A percentile compares a stretch with the other conserved stretches of the same genome.
phyloP scores from a whole-genome alignment of 148 eudicot species.

The Silene uniflora region DNA sequence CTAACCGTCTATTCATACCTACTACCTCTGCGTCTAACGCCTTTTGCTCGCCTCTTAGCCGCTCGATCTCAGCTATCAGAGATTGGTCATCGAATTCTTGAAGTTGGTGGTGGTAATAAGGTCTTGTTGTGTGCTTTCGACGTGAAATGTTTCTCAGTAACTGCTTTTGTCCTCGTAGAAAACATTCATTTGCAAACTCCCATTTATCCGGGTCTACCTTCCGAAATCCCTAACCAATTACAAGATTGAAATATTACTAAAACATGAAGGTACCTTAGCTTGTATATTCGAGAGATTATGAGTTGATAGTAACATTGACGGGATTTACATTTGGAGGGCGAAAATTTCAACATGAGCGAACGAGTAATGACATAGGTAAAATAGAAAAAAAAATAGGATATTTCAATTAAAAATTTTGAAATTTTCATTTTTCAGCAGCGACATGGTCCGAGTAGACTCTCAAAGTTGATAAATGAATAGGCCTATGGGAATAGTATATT shows the following conservation, averaged over 20 bases:
- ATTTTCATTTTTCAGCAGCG: too few species aligned
- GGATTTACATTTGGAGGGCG: too few species aligned
- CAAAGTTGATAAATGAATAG: too few species aligned
- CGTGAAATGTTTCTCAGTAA: conserved; percentile 52
- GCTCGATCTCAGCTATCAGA: conserved; percentile 48
- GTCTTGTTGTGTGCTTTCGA: conserved; percentile 31
- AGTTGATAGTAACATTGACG: too few species aligned
- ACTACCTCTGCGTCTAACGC: conserved; percentile 49
- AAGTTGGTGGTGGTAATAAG: conserved; percentile 18
- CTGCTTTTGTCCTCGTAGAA: conserved; percentile 60
- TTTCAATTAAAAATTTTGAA: too few species aligned
- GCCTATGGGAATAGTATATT: too few species aligned
- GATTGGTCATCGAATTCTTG: conserved; percentile 38
- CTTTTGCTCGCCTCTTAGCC: conserved; percentile 56
- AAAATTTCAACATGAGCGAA: too few species aligned
- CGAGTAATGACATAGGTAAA: too few species aligned
- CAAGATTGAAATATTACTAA: neutral
- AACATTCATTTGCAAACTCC: conserved; percentile 82
- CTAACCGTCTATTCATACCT: conserved; percentile 57
- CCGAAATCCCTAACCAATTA: conserved; percentile 43
- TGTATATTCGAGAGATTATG: neutral
- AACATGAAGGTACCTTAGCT: neutral
- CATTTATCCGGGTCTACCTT: conserved; percentile 72
- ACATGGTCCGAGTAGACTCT: too few species aligned
- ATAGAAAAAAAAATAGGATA: too few species aligned